Evolutionary conservation across 2,329 filamentous ascomycete species (phyloP), one percentile per base, ranked within the genome.

Genomic region (Colletotrichum tamarilloi): DNA sequence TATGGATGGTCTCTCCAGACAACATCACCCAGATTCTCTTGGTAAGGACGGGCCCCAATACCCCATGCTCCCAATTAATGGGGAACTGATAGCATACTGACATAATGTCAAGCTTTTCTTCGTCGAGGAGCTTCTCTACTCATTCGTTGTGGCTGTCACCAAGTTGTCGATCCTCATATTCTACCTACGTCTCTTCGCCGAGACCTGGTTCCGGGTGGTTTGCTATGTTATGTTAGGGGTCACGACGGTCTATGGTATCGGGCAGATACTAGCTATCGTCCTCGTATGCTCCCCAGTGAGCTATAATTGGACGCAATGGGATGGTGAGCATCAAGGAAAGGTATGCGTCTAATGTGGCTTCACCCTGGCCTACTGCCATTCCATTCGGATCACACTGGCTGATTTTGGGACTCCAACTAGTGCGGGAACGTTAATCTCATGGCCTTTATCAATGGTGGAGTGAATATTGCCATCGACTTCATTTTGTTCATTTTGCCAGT

Each of bases 231-330:
- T 68, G 16, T 19, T 72, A 6, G 28, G 2, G 3, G 9, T 63
- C 1, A 72, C 65, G 1, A 35, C 56, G 4, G 5, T 26, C 11
- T 72, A 53, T 1, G 69, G 69, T 2, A 2, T 68, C 4, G 64
- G 64, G 1, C 69, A 72, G 28, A 58, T 68, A 32, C 57, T 72
- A 3, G 49, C 28, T 0, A 52, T 72, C 16, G 30, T 62, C 6
- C 14, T 72, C 1, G 8, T 72, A 7, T 68, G 64, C 19, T 49
- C 24, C 16, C 69, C 69, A 2, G 11, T 68, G 1, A 35, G 26
- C 4, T 72, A 68, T 24, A 72, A 68, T 24, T 72, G 69, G 69
- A 68, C 64, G 0, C 52, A 26, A 9, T 72, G 64, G 69, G 69
- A 72, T 16, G 35, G 64, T 5, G 22, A 62, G 16, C 69, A 72